These are phyloP conservation scores for Rhododendron williamsianum DNA, from an alignment of 148 eudicot species.

Conservation along the genomic window DNA sequence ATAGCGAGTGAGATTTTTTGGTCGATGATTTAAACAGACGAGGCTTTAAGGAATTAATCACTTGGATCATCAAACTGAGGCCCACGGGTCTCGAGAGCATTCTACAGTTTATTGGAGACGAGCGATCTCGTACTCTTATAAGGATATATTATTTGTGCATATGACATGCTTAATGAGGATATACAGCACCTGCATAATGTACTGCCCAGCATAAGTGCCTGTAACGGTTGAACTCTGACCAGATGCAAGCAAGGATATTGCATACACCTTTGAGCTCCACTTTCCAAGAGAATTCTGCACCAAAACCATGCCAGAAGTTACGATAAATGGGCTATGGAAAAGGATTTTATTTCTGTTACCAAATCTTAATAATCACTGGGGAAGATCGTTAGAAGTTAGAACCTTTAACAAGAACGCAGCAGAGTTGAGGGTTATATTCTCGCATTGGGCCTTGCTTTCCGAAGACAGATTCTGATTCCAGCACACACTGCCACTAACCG, in stretches of 20 bases:
- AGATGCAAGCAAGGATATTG: slow-evolving; percentile 16
- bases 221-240: slow-evolving; percentile 18
- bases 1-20: too few relatives aligned
- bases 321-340: neutral
- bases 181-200: slow-evolving; percentile 4
- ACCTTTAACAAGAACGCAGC: slow-evolving; percentile 19
- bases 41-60: too few relatives aligned
- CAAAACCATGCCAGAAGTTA: neutral
- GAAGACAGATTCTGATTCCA: neutral
- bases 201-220: slow-evolving; percentile 13
- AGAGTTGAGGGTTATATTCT: slow-evolving; percentile 12
- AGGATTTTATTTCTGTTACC: neutral
- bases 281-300: slow-evolving; percentile 5
- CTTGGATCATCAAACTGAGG: too few relatives aligned
- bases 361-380: neutral
- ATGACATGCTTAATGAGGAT: neutral
- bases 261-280: slow-evolving; percentile 19
- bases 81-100: too few relatives aligned
- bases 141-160: neutral
- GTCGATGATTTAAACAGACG: too few relatives aligned
- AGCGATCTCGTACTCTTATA: neutral
- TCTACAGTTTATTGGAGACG: neutral
- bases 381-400: neutral
- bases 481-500: slow-evolving; percentile 14
- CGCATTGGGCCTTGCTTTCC: neutral